These are phyloP conservation scores for Suillus subaureus DNA, from an alignment of 768 basidiomycete genomes.

Conservation along the genomic window DNA sequence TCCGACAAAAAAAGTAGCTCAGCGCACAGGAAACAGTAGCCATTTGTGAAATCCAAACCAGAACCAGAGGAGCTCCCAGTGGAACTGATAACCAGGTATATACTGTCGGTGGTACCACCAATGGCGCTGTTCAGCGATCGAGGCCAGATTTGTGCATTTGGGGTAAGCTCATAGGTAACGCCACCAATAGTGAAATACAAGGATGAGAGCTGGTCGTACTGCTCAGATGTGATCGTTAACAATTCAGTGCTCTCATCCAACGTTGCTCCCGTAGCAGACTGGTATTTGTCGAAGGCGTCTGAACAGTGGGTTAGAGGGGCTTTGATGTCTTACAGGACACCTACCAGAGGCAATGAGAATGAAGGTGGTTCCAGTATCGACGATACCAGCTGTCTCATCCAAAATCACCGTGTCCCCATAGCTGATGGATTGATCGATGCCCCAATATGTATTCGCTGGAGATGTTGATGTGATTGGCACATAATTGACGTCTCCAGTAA, in stretches of 20 bases:
- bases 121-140: slow-evolving; percentile 31
- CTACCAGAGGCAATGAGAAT: slow-evolving; percentile 18
- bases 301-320: slow-evolving; percentile 28
- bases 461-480: slow-evolving; percentile 23
- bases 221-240: slow-evolving; percentile 24
- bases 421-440: slow-evolving; percentile 31
- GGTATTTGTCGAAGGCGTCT: slow-evolving; percentile 29
- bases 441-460: slow-evolving; percentile 31
- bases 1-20: too few relatives aligned
- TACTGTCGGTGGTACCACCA: slow-evolving; percentile 26
- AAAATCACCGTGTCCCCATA: slow-evolving; percentile 27
- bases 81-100: slow-evolving; percentile 23
- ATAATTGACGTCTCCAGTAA: slow-evolving; percentile 20
- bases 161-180: slow-evolving; percentile 19
- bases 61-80: too few relatives aligned
- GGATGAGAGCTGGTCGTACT: slow-evolving; percentile 27
- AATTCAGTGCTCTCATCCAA: slow-evolving; percentile 32
- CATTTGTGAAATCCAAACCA: too few relatives aligned
- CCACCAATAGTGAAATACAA: slow-evolving; percentile 30
- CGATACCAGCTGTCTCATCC: slow-evolving; percentile 29
- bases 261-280: slow-evolving; percentile 26
- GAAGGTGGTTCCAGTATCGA: slow-evolving; percentile 35
- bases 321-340: background rate
- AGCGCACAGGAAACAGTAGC: too few relatives aligned
- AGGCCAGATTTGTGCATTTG: slow-evolving; percentile 37